Percentiles rank a stretch among this genome's conserved stretches.
phyloP scores from a whole-genome alignment of 2,329 filamentous ascomycete species.

The Beauveria bassiana region DNA sequence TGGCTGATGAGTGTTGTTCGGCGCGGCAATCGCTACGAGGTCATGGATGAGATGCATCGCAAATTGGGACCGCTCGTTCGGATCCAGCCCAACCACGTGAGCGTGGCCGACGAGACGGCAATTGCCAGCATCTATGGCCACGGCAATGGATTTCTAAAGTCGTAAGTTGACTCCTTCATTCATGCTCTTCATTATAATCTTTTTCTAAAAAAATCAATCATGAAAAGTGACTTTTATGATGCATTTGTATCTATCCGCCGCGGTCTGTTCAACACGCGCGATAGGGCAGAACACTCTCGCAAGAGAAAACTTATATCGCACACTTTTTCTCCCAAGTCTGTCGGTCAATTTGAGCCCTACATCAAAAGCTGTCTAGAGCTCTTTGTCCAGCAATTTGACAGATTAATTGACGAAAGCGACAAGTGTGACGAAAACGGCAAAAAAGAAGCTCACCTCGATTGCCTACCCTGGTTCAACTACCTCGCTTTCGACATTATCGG shows the following conservation, averaged over 20 bases:
- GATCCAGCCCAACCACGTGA: constrained; percentile 78
- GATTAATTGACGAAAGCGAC: constrained; percentile 40
- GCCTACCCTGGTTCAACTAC: constrained; percentile 63
- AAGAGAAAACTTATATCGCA: constrained; percentile 87
- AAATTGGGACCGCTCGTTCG: constrained; percentile 72
- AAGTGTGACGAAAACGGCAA: constrained; percentile 47
- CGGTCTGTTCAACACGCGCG: constrained; percentile 83
- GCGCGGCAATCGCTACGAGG: constrained; percentile 53
- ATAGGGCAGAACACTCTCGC: constrained; percentile 72
- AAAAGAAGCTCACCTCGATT: constrained; percentile 59
- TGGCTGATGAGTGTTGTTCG: constrained; percentile 68
- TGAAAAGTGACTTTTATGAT: constrained; percentile 71
- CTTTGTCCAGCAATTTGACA: constrained; percentile 67
- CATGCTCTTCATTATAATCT: rapidly evolving
- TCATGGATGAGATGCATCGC: constrained; percentile 66
- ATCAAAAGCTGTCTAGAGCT: constrained; percentile 71
- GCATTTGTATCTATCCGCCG: constrained; percentile 82
- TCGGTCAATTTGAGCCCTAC: constrained; percentile 82
- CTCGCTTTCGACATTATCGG: constrained; percentile 46
- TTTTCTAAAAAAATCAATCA: background rate
- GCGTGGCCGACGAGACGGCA: constrained; percentile 70
- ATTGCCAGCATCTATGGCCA: constrained; percentile 74
- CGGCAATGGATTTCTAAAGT: constrained; percentile 67
- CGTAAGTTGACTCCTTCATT: constrained; percentile 34
- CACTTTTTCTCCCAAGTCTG: constrained; percentile 75